A percentile compares a stretch with the other conserved stretches of the same genome.
These are phyloP conservation scores for Linaria vulgaris DNA, from an alignment of 257 asterid species.

Conservation along the genomic window DNA sequence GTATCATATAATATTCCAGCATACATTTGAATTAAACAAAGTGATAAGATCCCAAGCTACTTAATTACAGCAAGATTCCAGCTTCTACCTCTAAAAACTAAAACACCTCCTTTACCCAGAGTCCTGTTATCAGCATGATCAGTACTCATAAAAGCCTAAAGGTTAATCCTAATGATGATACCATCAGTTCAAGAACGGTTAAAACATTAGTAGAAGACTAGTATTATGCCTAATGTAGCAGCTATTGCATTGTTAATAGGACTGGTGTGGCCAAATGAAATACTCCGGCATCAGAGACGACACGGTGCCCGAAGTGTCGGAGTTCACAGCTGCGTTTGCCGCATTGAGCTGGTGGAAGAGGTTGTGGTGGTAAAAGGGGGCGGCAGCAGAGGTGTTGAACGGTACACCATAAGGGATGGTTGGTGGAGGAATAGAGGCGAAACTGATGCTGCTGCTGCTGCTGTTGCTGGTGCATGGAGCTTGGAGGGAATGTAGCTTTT, in stretches of 20 bases:
- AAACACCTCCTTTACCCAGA: conserved; percentile 21
- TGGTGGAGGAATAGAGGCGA: conserved; percentile 56
- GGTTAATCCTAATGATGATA: too few relatives aligned
- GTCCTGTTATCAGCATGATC: conserved; percentile 21
- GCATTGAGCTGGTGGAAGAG: conserved; percentile 56
- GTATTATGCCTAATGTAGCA: conserved; percentile 32
- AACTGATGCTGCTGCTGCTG: conserved; percentile 53
- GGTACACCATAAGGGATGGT: conserved; percentile 65
- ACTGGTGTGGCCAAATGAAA: conserved; percentile 85
- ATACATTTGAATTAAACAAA: conserved; percentile 16
- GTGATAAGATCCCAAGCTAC: conserved; percentile 33
- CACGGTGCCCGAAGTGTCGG: conserved; percentile 27
- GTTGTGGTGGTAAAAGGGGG: conserved; percentile 51
- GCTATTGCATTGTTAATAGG: conserved; percentile 36
- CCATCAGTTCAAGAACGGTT: conserved; percentile 37
- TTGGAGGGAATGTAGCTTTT: conserved; percentile 41
- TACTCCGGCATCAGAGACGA: conserved; percentile 56
- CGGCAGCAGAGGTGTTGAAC: conserved; percentile 36
- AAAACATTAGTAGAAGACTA: conserved; percentile 36
- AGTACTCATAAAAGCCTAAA: neutral
- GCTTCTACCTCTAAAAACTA: conserved; percentile 28
- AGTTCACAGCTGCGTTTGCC: conserved; percentile 10
- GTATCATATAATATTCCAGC: conserved; percentile 18
- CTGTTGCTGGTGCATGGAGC: conserved; percentile 38
- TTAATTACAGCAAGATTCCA: conserved; percentile 43